Evolutionary conservation across 139 green algal species (phyloP), one percentile per base, ranked within the genome.

Genomic region (Helicosporidium sp.): DNA sequence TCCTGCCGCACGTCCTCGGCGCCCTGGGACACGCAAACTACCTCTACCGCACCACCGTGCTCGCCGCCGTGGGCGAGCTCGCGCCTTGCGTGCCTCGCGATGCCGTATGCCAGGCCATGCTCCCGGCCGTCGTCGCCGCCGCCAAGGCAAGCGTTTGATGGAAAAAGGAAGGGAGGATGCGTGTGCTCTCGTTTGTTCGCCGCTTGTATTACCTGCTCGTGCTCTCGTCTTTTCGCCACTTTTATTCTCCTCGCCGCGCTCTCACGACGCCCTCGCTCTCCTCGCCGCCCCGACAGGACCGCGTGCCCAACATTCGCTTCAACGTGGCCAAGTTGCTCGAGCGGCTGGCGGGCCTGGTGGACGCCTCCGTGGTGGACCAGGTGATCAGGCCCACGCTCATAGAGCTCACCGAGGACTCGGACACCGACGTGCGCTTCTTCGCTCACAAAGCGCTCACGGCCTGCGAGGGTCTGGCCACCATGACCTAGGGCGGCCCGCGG

Each of bases 401-500:
- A 41, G 77, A 89, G 58, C 73, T 97, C 36, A 54, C 55, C 22
- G 72, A 82, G 18, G 89, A 98, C 43, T 1, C 31, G 1, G 89
- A 98, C 62, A 59, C 68, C 18, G 89, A 98, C 55, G 89, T 98
- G 16, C 68, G 75, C 19, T 98, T 88, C 61, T 97, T 80, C 54
- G 78, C 80, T 6, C 28, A 58, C 4, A 71, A 77, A 50, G 80
- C 78, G 16, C 56, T 89, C 34, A 35, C 40, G 15, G 45, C 50
- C 6, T 54, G 43, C 10, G 43, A 65, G 16, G 40, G 18, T 12
- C 12, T 36, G n/a, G 18, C 54, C 7, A 28, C 52, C 26, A 49
- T 49, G 44, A 22, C 42, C 20, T 47, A 37, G 31, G 31, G 31
- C 10, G 31, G 31, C 10, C 1, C 31, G 10, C 13, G 31, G 31